A percentile compares a stretch with the other conserved stretches of the same genome.
phyloP scores from a whole-genome alignment of 306 rosid genomes.

The Myrica gale region DNA sequence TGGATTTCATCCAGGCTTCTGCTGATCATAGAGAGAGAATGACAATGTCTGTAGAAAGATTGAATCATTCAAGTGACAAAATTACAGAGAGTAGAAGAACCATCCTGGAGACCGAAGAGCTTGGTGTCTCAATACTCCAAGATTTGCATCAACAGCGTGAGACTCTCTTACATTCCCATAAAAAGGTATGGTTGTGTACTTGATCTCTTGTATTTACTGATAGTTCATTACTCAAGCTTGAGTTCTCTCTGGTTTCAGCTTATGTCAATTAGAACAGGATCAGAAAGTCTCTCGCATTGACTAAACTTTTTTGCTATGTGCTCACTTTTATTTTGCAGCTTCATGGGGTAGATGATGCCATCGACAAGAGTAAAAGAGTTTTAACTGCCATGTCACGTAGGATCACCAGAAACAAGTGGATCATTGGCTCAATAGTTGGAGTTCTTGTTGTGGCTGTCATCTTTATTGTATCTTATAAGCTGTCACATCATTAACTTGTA shows the following conservation, averaged over 20 bases:
- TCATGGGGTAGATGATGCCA: slow-evolving; percentile 76
- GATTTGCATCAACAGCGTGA: slow-evolving; percentile 89
- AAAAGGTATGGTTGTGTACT: slow-evolving; percentile 45
- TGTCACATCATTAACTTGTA: slow-evolving; percentile 40
- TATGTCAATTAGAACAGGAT: slow-evolving; percentile 11
- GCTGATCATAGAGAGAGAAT: slow-evolving; percentile 72
- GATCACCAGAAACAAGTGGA: slow-evolving; percentile 82
- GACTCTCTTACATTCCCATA: slow-evolving; percentile 77
- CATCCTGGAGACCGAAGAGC: slow-evolving; percentile 76
- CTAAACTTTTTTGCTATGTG: too few relatives aligned
- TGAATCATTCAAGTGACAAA: slow-evolving; percentile 64
- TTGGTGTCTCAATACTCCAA: slow-evolving; percentile 77
- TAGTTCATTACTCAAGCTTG: slow-evolving; percentile 10
- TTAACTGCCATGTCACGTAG: slow-evolving; percentile 71
- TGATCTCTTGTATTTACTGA: slow-evolving; percentile 8
- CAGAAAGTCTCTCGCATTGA: neutral
- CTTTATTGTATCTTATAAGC: slow-evolving; percentile 59
- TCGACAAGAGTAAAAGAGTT: slow-evolving; percentile 83
- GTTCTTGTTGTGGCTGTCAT: slow-evolving; percentile 65
- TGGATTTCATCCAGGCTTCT: slow-evolving; percentile 56
- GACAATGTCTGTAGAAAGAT: slow-evolving; percentile 79
- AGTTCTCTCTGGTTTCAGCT: neutral
- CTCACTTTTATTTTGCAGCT: slow-evolving; percentile 50
- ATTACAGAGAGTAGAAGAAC: slow-evolving; percentile 73
- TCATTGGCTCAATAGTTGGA: slow-evolving; percentile 59